Percentiles rank a stretch among this genome's conserved stretches.
Evolutionary conservation across 352 stramenopile genomes (phyloP).

Genomic region (Proteromonas lacertae): DNA sequence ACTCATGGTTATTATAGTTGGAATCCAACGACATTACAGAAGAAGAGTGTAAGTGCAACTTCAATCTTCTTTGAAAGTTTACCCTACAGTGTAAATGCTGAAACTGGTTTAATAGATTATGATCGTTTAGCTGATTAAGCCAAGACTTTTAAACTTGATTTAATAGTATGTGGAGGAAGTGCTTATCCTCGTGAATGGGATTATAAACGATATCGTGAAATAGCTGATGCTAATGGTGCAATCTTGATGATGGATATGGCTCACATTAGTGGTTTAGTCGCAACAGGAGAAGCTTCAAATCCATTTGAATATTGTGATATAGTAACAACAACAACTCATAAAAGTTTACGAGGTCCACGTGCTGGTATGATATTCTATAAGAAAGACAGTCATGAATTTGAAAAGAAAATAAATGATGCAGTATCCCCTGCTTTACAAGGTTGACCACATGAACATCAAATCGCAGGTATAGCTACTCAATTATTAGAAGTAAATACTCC

Average conservation of each 20-base stretch:
- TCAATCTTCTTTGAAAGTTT: slow-evolving; percentile 96
- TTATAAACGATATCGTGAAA: slow-evolving; percentile 62
- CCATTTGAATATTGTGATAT: slow-evolving; percentile 92
- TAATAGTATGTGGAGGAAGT: slow-evolving; percentile 77
- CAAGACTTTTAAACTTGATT: slow-evolving; percentile 71
- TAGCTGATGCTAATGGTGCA: slow-evolving; percentile 73
- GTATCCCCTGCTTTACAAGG: slow-evolving; percentile 92
- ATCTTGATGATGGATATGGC: slow-evolving; percentile 96
- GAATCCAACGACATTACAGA: slow-evolving; percentile 42
- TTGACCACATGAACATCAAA: slow-evolving; percentile 84
- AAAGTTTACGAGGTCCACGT: slow-evolving; percentile 76
- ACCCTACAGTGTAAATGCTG: slow-evolving; percentile 53
- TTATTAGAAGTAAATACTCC: slow-evolving; percentile 63
- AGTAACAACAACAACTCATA: slow-evolving; percentile 97
- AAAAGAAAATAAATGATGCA: slow-evolving; percentile 54
- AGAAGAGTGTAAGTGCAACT: slow-evolving; percentile 61
- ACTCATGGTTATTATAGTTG: slow-evolving; percentile 91
- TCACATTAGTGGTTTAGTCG: slow-evolving; percentile 87
- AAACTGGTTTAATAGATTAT: slow-evolving; percentile 87
- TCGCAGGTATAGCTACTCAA: slow-evolving; percentile 75
- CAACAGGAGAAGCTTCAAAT: slow-evolving; percentile 47
- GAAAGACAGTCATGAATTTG: slow-evolving; percentile 51
- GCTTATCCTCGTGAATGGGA: slow-evolving; percentile 71
- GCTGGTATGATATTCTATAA: slow-evolving; percentile 96
- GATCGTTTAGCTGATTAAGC: slow-evolving; percentile 61